phyloP scores from a whole-genome alignment of 2,329 filamentous ascomycete genomes.

The Monilinia fructicola region DNA sequence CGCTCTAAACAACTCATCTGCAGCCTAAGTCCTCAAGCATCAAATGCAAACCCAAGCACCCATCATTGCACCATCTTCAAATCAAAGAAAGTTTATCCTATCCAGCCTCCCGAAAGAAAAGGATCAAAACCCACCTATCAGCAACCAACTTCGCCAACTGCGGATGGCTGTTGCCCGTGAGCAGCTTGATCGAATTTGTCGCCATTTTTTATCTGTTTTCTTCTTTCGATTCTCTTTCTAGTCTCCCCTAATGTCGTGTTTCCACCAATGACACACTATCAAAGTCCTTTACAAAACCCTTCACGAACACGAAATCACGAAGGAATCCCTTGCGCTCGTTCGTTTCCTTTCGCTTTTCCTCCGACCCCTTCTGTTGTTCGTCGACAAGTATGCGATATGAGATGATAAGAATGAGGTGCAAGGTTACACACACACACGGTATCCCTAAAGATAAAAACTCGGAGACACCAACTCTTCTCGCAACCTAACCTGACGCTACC shows the following conservation, averaged over 20 bases:
- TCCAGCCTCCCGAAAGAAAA: not conserved
- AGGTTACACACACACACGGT: not conserved
- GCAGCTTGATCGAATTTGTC: slow-evolving; percentile 71
- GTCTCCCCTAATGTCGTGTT: not conserved
- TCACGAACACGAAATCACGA: not conserved
- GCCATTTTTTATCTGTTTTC: slow-evolving; percentile 51
- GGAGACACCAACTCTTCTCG: not conserved
- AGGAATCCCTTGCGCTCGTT: not conserved
- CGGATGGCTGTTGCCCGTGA: slow-evolving; percentile 74
- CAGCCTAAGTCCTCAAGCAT: not conserved
- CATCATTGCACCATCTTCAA: not conserved
- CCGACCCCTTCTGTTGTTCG: not conserved
- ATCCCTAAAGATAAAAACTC: no score
- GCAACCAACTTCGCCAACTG: slow-evolving; percentile 66
- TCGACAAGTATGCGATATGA: not conserved
- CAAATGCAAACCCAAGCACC: not conserved
- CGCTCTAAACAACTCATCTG: not conserved
- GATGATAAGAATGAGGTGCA: not conserved
- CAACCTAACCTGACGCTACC: not conserved
- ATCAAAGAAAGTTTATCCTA: not conserved
- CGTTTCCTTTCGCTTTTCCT: not conserved
- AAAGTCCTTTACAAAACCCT: not conserved
- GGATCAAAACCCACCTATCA: slow-evolving; percentile 28
- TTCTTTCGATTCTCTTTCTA: not conserved
- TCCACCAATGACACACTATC: not conserved